A percentile compares a stretch with the other conserved stretches of the same genome.
Evolutionary conservation across 2,329 filamentous ascomycete genomes (phyloP).

Genomic region (Aspergillus ibericus): DNA sequence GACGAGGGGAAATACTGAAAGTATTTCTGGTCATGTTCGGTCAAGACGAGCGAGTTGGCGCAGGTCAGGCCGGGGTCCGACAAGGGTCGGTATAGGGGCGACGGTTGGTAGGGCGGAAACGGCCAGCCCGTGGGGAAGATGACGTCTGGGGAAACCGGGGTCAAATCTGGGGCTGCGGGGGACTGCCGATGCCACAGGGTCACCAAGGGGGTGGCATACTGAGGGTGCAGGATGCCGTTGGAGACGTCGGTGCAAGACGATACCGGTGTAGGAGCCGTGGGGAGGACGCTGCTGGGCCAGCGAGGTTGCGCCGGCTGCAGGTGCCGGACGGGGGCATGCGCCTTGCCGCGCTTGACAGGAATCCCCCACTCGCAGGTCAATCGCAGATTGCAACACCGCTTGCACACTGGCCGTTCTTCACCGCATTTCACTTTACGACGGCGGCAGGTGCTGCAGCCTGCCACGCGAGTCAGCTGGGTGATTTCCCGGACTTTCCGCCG

Average conservation of each 20-base stretch:
- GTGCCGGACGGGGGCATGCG: conserved; percentile 24
- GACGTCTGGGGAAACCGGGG: conserved; percentile 20
- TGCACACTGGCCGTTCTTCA: conserved; percentile 36
- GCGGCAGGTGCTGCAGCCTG: conserved; percentile 42
- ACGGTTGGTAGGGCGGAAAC: conserved; percentile 16
- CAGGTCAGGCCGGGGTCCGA: conserved; percentile 24
- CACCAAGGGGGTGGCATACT: conserved; percentile 8
- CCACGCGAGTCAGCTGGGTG: not conserved
- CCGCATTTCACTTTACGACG: conserved; percentile 39
- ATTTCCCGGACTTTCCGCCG: conserved; percentile 10
- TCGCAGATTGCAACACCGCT: conserved; percentile 31
- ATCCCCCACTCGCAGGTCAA: conserved; percentile 38
- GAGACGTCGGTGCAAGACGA: not conserved
- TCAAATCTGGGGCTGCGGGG: conserved; percentile 10
- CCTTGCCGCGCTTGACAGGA: conserved; percentile 28
- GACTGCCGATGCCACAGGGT: conserved; percentile 5
- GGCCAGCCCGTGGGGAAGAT: conserved; percentile 13
- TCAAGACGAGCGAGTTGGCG: conserved; percentile 36
- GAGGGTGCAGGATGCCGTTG: not conserved
- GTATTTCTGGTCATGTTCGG: conserved; percentile 35
- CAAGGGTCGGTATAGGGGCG: conserved; percentile 29
- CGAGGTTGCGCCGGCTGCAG: conserved; percentile 26
- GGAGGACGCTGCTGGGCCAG: conserved; percentile 10
- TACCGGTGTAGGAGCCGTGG: not conserved
- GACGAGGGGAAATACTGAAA: conserved; percentile 38